Base-by-base conservation (phyloP, 73 alveolate species). In the Durusdinium trenchii region DNA sequence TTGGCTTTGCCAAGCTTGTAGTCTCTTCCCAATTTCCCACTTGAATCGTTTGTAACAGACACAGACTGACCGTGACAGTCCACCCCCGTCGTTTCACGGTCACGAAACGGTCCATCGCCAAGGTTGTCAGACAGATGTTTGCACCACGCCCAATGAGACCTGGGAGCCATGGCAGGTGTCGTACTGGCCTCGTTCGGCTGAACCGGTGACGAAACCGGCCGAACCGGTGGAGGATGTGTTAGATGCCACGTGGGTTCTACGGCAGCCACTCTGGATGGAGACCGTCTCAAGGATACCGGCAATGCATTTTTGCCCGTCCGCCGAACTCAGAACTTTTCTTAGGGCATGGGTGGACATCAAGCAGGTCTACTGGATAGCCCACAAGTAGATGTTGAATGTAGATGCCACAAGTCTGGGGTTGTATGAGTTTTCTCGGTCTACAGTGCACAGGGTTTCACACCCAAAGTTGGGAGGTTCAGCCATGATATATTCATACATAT, bases 111-210 rank as follows among this genome's bases (percentile, higher is more conserved):
- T 42, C 16, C 50, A 23, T 36, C 50, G 47, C 83, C 47, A 42
- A 78, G 89, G 89, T 0, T 83, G 93, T 83, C 71, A 48, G 36
- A 50, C 93, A 10, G 71, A 40, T 0, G 51, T 50, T 60, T 83
- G 93, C 75, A 51, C 75, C 26, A 47, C 47, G 48, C 93, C 93
- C 16, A 30, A 23, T 12, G 93, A 83, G 93, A 35, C 30, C 38
- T 83, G 93, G 93, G 93, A 50, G 47, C 38, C 50, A 35, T 6
- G 64, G 64, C 64, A n/a, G n/a, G n/a, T n/a, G n/a, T n/a, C n/a
- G n/a, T n/a, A n/a, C n/a, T n/a, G n/a, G n/a, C n/a, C n/a, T n/a
- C n/a, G n/a, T n/a, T n/a, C n/a, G n/a, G n/a, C n/a, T n/a, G n/a
- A n/a, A n/a, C n/a, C n/a, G n/a, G n/a, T n/a, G n/a, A n/a, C n/a